Evolutionary conservation across 2,329 filamentous ascomycete species (phyloP).

Genomic region (Phaeosphaeriaceae sp.): DNA sequence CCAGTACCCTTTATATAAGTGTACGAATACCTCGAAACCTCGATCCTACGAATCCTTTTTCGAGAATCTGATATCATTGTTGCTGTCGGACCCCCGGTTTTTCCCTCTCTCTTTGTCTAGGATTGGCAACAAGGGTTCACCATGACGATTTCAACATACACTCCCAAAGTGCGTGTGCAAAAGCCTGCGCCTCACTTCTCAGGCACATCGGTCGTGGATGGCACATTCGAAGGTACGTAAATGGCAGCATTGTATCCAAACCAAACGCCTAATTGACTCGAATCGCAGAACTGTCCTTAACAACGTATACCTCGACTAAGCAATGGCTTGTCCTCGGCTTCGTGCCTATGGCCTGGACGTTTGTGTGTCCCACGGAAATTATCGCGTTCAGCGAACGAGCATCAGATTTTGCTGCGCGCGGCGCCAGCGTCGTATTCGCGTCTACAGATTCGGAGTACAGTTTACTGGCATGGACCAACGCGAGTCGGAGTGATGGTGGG

Average conservation of each 20-base stretch:
- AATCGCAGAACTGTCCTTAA: constrained; percentile 47
- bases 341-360: constrained; percentile 72
- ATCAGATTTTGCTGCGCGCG: constrained; percentile 64
- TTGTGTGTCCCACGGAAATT: constrained; percentile 71
- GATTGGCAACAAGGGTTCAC: background rate
- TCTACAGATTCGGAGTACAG: constrained; percentile 68
- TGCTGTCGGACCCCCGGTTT: constrained; percentile 6
- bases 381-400: constrained; percentile 68
- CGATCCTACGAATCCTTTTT: too few species aligned
- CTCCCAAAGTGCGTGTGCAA: constrained; percentile 49
- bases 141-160: constrained; percentile 45
- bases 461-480: constrained; percentile 64
- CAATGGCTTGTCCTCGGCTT: constrained; percentile 70
- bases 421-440: constrained; percentile 65
- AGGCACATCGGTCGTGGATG: constrained; percentile 49
- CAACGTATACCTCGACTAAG: constrained; percentile 50
- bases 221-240: constrained; percentile 48
- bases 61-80: too few species aligned
- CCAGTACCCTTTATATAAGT: background rate
- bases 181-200: constrained; percentile 48
- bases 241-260: background rate
- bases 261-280: constrained; percentile 16
- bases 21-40: too few species aligned
- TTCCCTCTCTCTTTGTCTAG: background rate
- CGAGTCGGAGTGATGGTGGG: constrained; percentile 66